Conservation (phyloP, 1,284 basidiomycete species). For the Microbotryum intermedium region DNA sequence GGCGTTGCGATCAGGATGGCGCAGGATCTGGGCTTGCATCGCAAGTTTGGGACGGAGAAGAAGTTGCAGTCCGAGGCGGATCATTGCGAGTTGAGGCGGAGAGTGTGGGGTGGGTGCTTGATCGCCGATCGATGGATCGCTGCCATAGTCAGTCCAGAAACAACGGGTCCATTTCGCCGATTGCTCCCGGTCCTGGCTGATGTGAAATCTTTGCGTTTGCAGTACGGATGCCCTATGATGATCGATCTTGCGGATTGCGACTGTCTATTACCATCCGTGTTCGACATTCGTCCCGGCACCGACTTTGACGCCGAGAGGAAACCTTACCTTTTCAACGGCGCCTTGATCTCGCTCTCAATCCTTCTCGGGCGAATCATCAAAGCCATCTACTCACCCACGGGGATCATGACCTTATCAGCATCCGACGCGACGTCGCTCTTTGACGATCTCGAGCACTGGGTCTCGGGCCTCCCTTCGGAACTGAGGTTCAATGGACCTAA, state of each 20-base stretch:
- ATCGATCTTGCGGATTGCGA: constrained; percentile 91
- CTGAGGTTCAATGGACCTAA: constrained; percentile 62
- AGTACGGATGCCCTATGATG: constrained; percentile 79
- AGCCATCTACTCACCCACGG: constrained; percentile 70
- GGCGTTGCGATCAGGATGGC: constrained; percentile 47
- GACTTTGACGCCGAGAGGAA: constrained; percentile 25
- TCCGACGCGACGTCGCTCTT: constrained; percentile 61
- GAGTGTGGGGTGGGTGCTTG: constrained; percentile 83
- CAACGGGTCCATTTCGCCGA: not conserved
- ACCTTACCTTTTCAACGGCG: constrained; percentile 32
- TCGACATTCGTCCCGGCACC: constrained; percentile 46
- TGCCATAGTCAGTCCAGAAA: constrained; percentile 44
- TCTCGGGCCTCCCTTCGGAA: constrained; percentile 55
- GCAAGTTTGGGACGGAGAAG: constrained; percentile 51
- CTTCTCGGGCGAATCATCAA: constrained; percentile 79
- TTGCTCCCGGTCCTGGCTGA: not conserved
- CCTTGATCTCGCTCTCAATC: constrained; percentile 71
- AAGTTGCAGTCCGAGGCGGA: constrained; percentile 28
- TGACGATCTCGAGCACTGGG: constrained; percentile 54
- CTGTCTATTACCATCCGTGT: constrained; percentile 62
- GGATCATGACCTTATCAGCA: constrained; percentile 70
- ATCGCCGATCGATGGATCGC: constrained; percentile 70
- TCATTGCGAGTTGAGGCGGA: constrained; percentile 65
- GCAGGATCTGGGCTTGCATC: constrained; percentile 78
- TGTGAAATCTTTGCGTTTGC: constrained; percentile 37